phyloP scores from a whole-genome alignment of 352 stramenopile species.

The Globisporangium recalcitrans region DNA sequence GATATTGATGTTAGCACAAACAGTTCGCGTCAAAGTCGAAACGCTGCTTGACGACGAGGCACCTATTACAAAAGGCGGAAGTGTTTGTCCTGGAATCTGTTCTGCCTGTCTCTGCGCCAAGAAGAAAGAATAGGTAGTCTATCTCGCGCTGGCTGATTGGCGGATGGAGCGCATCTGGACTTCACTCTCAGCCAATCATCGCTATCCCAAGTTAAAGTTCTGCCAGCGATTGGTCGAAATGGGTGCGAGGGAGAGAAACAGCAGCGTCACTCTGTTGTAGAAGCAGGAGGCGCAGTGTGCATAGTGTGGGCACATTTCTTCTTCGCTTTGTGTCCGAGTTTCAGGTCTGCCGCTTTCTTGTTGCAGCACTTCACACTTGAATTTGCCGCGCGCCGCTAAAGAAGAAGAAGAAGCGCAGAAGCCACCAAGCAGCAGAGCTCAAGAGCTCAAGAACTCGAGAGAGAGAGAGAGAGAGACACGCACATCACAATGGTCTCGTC shows the following conservation, averaged over 20 bases:
- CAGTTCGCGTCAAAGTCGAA: too few relatives aligned
- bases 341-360: background rate
- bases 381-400: conserved; percentile 15
- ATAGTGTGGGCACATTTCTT: background rate
- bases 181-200: background rate
- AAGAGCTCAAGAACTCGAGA: too few relatives aligned
- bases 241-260: background rate
- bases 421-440: background rate
- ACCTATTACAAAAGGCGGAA: background rate
- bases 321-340: background rate
- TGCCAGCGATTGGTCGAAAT: too few relatives aligned
- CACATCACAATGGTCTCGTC: conserved; percentile 25
- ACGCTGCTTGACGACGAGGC: too few relatives aligned
- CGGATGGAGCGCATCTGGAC: background rate
- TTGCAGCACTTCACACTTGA: conserved; percentile 7
- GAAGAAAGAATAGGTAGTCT: background rate
- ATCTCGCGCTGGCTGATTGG: background rate
- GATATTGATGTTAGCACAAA: too few relatives aligned
- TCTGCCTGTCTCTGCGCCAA: background rate
- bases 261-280: too few relatives aligned
- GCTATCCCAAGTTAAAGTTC: background rate
- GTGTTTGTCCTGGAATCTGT: background rate
- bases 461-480: too few relatives aligned
- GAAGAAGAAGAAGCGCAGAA: conserved; percentile 9
- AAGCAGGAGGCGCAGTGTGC: too few relatives aligned